Evolutionary conservation across 2,329 filamentous ascomycete genomes (phyloP), one percentile per base, ranked within the genome.

Genomic region (Pseudocercospora musae): DNA sequence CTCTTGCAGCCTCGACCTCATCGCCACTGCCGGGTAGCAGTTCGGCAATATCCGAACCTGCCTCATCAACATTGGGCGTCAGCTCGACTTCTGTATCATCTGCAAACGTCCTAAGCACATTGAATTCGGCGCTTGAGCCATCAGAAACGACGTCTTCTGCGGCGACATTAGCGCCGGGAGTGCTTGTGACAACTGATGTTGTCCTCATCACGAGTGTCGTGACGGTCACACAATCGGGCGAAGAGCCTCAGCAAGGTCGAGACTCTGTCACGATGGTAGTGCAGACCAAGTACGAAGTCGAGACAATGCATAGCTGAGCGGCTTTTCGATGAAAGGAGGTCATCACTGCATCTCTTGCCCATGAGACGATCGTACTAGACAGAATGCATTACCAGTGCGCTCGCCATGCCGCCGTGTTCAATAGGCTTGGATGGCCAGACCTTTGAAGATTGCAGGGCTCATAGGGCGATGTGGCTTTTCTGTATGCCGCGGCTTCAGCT

Each of bases 141-240:
- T 48, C 20, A 20, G 21, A 21, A 21, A 48, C 44, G 21, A 25
- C 20, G 2, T 48, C 44, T 11, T 3, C 15, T 15, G 11, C 44
- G 9, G 21, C 44, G 8, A 48, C 44, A 48, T 18, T 11, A 56
- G 29, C 21, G 8, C n/a, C 37, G 9, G 37, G 15, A 49, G 11
- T 42, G 13, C 15, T 42, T 20, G 50, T 54, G 18, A 46, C 29
- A 21, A 58, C 59, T 1, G 23, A 52, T 23, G 25, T 37, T 21
- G 29, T 62, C 3, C 18, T 58, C 6, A 20, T 40, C 20, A 62
- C 59, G 15, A 52, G 46, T 46, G 56, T 46, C 21, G 21, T 61
- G 21, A 52, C 54, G 21, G 31, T 27, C 53, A 57, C 44, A 23
- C 18, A 40, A 15, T 15, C 37, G 20, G 44, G 13, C 42, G 18